Base-by-base conservation (phyloP, 495 filamentous ascomycete genomes). In the Hypoxylon lienhwacheense region DNA sequence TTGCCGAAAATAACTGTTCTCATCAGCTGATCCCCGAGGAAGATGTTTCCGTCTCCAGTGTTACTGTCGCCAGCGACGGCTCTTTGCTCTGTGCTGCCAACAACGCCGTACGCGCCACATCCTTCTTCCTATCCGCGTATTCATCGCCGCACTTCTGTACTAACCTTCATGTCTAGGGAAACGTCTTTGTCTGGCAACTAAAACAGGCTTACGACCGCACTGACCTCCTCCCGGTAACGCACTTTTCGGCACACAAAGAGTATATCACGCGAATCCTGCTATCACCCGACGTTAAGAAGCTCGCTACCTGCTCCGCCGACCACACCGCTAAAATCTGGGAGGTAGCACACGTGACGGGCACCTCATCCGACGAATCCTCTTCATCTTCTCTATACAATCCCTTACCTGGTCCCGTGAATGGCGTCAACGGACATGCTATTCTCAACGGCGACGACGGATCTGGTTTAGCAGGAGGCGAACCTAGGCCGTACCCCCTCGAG, bases 281-380 rank as follows among this genome's bases (percentile, higher is more conserved):
- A 35, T 97, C 92, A 0, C 93, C 93, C 7, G 93, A 98, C 67
- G 93, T 98, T 58, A 93, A 92, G 66, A 91, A 97, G 67, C 84
- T 98, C 16, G 93, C 93, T 2, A 98, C 93, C 32, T 98, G 93
- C 76, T 95, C 89, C 28, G 95, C 93, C 20, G 93, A 98, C 71
- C 93, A 97, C 70, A 97, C 91, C 0, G 95, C 95, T 52, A 95
- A 95, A 67, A 97, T 98, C 40, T 98, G 93, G 93, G 85, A 89
- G 52, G 86, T 96, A 12, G 86, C 90, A 53, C 75, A 81, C 45
- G 66, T 77, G 39, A 73, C 70, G 0, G 77, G 79, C 0, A 69
- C 75, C n/a, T 67, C 77, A 19, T 66, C 70, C 29, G 78, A 77
- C 31, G 52, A 55, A 32, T 55, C 58, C 11, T 55, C 51, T 10